A percentile compares a stretch with the other conserved stretches of the same genome.
phyloP scores from a whole-genome alignment of 225 moss, liverwort and hornwort genomes.

The Bryum argenteum region DNA sequence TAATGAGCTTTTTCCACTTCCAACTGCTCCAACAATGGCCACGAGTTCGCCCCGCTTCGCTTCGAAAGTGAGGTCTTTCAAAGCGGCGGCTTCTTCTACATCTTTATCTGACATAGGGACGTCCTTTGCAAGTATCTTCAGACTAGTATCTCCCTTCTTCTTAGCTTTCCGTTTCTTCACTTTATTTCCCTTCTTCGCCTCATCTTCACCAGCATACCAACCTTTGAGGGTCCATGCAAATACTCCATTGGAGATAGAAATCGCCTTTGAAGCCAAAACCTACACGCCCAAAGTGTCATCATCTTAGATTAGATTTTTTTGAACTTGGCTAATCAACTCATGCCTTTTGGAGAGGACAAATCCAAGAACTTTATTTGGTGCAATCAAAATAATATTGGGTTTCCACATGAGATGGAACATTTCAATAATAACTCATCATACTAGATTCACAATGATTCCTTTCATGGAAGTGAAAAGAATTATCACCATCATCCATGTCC shows the following conservation, averaged over 20 bases:
- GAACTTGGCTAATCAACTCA: no score
- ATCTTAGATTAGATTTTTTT: no score
- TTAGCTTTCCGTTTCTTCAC: slow-evolving; percentile 34
- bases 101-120: slow-evolving; percentile 16
- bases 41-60: slow-evolving; percentile 66
- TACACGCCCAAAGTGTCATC: slow-evolving; percentile 21
- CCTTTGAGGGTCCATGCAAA: slow-evolving; percentile 75
- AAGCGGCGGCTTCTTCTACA: slow-evolving; percentile 25
- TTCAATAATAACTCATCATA: no score
- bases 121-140: slow-evolving; percentile 21
- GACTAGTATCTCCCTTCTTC: not conserved
- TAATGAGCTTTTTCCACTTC: slow-evolving; percentile 88
- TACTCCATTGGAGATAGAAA: slow-evolving; percentile 51
- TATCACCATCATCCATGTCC: no score
- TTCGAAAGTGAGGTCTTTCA: slow-evolving; percentile 59
- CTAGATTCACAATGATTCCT: no score
- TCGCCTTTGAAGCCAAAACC: slow-evolving; percentile 43
- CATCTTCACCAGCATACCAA: slow-evolving; percentile 21
- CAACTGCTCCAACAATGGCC: slow-evolving; percentile 84
- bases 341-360: no score
- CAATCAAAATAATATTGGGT: no score
- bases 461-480: no score
- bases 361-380: no score
- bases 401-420: no score
- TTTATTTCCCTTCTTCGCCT: not conserved